A percentile compares a stretch with the other conserved stretches of the same genome.
Conservation (phyloP, 139 green algal species). For the Coelastrella sp. region DNA sequence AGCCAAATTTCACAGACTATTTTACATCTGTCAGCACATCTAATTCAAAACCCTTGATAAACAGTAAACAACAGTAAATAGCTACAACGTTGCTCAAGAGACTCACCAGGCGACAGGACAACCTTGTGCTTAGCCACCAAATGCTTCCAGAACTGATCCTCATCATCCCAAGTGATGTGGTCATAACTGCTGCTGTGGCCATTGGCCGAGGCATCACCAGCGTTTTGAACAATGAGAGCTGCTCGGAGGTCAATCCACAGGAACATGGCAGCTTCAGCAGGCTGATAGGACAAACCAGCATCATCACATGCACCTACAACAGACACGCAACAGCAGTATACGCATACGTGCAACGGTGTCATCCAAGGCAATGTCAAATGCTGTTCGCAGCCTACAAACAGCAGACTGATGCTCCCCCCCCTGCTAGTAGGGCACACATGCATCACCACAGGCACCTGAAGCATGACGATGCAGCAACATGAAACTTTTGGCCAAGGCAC, state of each 20-base stretch:
- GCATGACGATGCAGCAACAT: conserved; percentile 50
- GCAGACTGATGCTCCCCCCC: conserved; percentile 14
- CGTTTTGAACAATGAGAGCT: background rate
- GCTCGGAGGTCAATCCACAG: conserved; percentile 79
- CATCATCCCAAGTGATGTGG: conserved; percentile 70
- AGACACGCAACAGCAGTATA: no score
- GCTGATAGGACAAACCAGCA: conserved; percentile 68
- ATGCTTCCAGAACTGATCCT: conserved; percentile 70
- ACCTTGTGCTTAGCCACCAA: conserved; percentile 62
- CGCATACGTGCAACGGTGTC: no score
- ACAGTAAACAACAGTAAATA: background rate
- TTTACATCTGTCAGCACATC: no score
- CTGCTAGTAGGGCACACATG: conserved; percentile 15
- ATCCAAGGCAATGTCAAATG: no score
- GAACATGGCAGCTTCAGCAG: conserved; percentile 78
- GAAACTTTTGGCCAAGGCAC: conserved; percentile 16
- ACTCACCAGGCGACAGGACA: conserved; percentile 67
- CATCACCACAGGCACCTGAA: no score
- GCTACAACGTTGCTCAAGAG: background rate
- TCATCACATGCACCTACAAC: conserved; percentile 54
- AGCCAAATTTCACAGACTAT: no score
- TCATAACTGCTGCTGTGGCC: background rate
- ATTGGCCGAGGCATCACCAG: background rate
- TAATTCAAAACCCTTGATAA: background rate
- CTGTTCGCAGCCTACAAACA: no score